A percentile compares a stretch with the other conserved stretches of the same genome.
phyloP scores from a whole-genome alignment of 306 rosid species.

The Dalbergia cultrata region DNA sequence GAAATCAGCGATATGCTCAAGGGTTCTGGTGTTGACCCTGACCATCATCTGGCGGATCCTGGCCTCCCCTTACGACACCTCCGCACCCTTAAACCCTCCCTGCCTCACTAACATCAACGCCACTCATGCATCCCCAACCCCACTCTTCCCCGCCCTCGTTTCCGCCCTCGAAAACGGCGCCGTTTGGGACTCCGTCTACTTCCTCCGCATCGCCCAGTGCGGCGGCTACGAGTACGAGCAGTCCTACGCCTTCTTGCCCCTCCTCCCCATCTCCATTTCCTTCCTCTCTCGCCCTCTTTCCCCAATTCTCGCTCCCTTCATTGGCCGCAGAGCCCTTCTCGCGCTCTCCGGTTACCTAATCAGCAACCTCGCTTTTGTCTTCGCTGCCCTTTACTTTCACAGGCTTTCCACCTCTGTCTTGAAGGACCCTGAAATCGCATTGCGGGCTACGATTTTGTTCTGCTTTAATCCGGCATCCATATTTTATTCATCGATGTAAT shows the following conservation, averaged over 20 bases:
- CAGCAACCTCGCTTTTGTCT: constrained; percentile 72
- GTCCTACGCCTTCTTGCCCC: constrained; percentile 83
- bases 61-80: constrained; percentile 79
- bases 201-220: constrained; percentile 74
- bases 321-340: constrained; percentile 71
- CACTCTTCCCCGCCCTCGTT: constrained; percentile 3
- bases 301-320: constrained; percentile 53
- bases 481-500: constrained; percentile 87
- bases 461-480: constrained; percentile 97
- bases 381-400: constrained; percentile 73
- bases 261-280: constrained; percentile 74
- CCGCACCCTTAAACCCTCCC: constrained; percentile 76
- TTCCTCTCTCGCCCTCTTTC: constrained; percentile 61
- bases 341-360: constrained; percentile 73
- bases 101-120: constrained; percentile 42
- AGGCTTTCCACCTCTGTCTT: constrained; percentile 71
- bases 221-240: constrained; percentile 98
- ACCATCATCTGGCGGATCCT: constrained; percentile 67
- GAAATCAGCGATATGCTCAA: constrained; percentile 66
- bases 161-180: constrained; percentile 72
- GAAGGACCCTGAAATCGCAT: constrained; percentile 69
- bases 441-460: constrained; percentile 83
- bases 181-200: constrained; percentile 93
- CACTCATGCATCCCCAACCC: background rate
- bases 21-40: constrained; percentile 63